Base-by-base conservation (phyloP, 371 early-diverging fungal species). In the Nosema muscidifuracis region DNA sequence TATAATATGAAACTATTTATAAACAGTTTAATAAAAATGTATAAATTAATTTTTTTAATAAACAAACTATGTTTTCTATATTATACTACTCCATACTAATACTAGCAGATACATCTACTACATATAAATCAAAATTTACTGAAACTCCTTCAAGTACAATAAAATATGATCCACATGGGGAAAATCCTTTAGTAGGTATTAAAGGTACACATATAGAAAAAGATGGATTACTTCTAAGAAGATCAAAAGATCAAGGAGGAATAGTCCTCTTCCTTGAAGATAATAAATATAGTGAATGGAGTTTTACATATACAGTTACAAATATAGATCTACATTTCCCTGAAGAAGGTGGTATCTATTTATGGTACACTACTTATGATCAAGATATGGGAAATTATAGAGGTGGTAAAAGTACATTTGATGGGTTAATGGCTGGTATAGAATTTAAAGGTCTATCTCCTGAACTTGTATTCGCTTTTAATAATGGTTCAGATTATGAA, bases 291-390 rank as follows among this genome's bases (percentile, higher is more conserved):
- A 77, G 80, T 20, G 79, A 84, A 51, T 84, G 84, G 84, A 68
- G 76, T 20, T 74, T 84, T 57, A 67, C 63, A 20, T 75, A 75
- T 44, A 71, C 38, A 1, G 60, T 82, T 51, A 75, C 71, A 12
- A 70, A 72, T 28, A 60, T 74, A 16, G 22, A 65, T 36, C 70
- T 84, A 4, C 43, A 30, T n/a, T 61, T 71, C 38, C 74, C 74
- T 20, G 71, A 82, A 38, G 67, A 72, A 33, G 80, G 78, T 9
- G 82, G 84, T 36, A 44, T 84, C 0, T 81, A 81, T 73, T 24
- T 82, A 18, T 84, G 84, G 84, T 81, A 78, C 74, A 82, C 82
- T n/a, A 73, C 77, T n/a, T 63, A 80, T 7, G 62, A 42, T 12
- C 33, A 76, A 10, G 67, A 71, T 16, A 43, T 65, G 16, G 84